Conservation (phyloP, 495 filamentous ascomycete species). For the Tuber borchii region DNA sequence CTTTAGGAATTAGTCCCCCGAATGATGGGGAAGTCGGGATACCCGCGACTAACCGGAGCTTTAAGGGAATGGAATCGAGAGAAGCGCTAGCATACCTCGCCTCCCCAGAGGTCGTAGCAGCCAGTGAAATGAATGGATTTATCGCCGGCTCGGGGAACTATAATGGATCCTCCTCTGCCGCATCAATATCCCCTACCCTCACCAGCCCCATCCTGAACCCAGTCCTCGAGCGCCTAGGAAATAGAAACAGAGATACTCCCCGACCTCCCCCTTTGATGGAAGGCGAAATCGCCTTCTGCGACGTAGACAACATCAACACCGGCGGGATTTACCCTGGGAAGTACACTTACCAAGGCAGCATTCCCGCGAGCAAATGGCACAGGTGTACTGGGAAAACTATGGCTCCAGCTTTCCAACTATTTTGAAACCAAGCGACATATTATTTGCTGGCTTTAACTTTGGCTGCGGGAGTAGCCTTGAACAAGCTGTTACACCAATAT, state of each 20-base stretch:
- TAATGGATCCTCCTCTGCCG: conserved; percentile 17
- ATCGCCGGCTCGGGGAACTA: conserved; percentile 81
- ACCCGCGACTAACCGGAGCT: conserved; percentile 80
- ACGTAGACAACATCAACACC: conserved; percentile 69
- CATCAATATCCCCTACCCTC: conserved; percentile 21
- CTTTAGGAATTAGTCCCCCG: conserved; percentile 74
- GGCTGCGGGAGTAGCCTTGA: conserved; percentile 76
- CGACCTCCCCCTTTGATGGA: conserved; percentile 60
- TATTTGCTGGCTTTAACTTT: conserved; percentile 87
- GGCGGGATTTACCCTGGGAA: conserved; percentile 85
- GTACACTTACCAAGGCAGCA: conserved; percentile 82
- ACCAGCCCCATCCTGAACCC: conserved; percentile 10
- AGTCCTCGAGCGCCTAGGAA: conserved; percentile 25
- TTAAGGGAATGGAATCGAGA: conserved; percentile 84
- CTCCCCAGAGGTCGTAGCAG: conserved; percentile 86
- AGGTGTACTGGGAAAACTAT: conserved; percentile 90
- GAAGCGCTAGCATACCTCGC: conserved; percentile 84
- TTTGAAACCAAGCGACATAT: conserved; percentile 63
- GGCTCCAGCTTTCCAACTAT: conserved; percentile 59
- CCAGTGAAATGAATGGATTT: conserved; percentile 69
- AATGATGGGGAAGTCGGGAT: conserved; percentile 87
- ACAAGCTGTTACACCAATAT: conserved; percentile 82
- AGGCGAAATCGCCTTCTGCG: conserved; percentile 65
- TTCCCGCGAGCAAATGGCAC: conserved; percentile 67
- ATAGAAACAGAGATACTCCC: conserved; percentile 57